These are phyloP conservation scores for Buxus sempervirens DNA, from an alignment of 164 flowering plant species.

Conservation along the genomic window DNA sequence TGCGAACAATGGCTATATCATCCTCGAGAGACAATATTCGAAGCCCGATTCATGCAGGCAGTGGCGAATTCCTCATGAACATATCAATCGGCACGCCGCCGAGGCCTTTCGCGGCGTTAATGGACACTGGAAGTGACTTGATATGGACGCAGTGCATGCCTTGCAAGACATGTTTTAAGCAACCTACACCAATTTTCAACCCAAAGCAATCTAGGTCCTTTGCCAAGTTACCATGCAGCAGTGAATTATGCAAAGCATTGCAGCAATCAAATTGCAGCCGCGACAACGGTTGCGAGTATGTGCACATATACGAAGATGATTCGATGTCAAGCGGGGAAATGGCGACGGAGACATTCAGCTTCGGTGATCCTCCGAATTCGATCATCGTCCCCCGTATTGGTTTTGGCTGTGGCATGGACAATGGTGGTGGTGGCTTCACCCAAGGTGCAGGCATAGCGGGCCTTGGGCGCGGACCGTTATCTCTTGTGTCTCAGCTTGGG, in stretches of 20 bases:
- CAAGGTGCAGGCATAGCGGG: constrained; percentile 84
- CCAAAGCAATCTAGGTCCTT: constrained; percentile 63
- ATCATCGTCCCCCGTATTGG: constrained; percentile 41
- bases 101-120: constrained; percentile 40
- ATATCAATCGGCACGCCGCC: constrained; percentile 76
- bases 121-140: constrained; percentile 93
- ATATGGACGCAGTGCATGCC: constrained; percentile 94
- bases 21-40: constrained; percentile 6
- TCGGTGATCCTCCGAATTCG: constrained; percentile 23
- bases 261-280: constrained; percentile 36
- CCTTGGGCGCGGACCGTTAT: constrained; percentile 81
- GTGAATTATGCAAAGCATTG: constrained; percentile 47
- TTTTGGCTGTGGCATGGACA: constrained; percentile 80
- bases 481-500: constrained; percentile 72
- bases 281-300: constrained; percentile 50
- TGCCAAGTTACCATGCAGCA: constrained; percentile 50
- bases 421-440: constrained; percentile 57
- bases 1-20: constrained; percentile 23
- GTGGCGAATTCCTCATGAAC: constrained; percentile 71
- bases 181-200: constrained; percentile 63
- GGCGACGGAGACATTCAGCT: constrained; percentile 70
- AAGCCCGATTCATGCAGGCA: constrained; percentile 40
- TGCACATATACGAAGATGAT: constrained; percentile 69
- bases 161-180: constrained; percentile 52
- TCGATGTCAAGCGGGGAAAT: constrained; percentile 65